Evolutionary conservation across 2,329 filamentous ascomycete genomes (phyloP), one percentile per base, ranked within the genome.

Genomic region (Blumeria hordei): DNA sequence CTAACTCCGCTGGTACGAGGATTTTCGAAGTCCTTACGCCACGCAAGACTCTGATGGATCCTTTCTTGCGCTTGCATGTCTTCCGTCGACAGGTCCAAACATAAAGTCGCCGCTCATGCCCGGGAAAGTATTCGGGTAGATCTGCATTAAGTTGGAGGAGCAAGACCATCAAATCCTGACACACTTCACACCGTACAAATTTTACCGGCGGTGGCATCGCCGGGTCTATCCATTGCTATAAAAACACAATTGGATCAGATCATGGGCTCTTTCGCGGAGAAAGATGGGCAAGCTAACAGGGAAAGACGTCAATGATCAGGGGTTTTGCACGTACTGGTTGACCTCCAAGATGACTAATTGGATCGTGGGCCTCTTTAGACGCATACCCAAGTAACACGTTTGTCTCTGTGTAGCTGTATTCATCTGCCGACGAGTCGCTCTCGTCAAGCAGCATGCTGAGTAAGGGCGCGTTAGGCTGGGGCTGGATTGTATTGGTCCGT

Each of bases 121-220:
- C 80, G 1, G 88, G 84, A 64, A 94, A 95, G 52, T 79, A 75
- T 55, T 90, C 83, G 12, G 88, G 88, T 3, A 96, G 74, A 65
- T 95, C 88, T 62, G 80, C 88, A 68, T 98, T 87, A 33, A 98
- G 76, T 68, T 98, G 88, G 50, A 98, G 76, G 3, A 98, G 76
- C 10, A 96, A 74, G 1, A 79, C 81, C 78, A 95, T 87, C 54
- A 86, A 69, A 54, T 80, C 77, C 60, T 87, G 85, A 77, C 92
- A 98, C 60, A 85, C 76, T 68, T 85, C 87, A 72, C 92, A 98
- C 68, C 81, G 83, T 21, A 85, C 87, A 9, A 94, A 74, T 0
- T 81, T 72, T 28, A 83, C 83, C 1, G 85, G 84, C 7, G 90
- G 85, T 3, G 83, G 73, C 43, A 74, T 77, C 54, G 74, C 70